These are phyloP conservation scores for Aspergillus asperescens DNA, from an alignment of 495 filamentous ascomycete species.

Conservation along the genomic window DNA sequence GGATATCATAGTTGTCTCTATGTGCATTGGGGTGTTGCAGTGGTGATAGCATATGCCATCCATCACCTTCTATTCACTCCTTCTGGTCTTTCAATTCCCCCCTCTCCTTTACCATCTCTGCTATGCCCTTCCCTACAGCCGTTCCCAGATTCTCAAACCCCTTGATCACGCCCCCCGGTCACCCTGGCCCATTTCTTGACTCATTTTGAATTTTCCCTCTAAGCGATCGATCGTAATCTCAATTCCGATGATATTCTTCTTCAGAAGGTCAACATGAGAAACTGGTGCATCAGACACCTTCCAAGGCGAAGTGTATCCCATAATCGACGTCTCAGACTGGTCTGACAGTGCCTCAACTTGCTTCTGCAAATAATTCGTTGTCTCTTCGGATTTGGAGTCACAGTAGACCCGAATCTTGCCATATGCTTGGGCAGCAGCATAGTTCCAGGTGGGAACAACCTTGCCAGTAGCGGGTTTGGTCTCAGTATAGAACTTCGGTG, in stretches of 20 bases:
- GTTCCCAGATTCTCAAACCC: constrained; percentile 44
- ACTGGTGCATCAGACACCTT: constrained; percentile 46
- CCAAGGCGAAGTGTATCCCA: constrained; percentile 46
- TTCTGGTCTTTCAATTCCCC: constrained; percentile 14
- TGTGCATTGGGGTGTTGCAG: too few relatives aligned
- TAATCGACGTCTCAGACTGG: constrained; percentile 42
- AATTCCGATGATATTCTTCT: constrained; percentile 52
- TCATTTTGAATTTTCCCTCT: constrained; percentile 55
- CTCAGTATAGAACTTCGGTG: constrained; percentile 55
- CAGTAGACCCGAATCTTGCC: constrained; percentile 45
- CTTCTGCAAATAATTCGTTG: constrained; percentile 31
- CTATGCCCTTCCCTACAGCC: constrained; percentile 36
- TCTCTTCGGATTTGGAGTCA: constrained; percentile 34
- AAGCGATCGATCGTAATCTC: constrained; percentile 46
- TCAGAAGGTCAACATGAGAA: constrained; percentile 42
- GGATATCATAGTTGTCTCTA: too few relatives aligned
- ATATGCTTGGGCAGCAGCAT: constrained; percentile 53
- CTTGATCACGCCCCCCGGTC: constrained; percentile 45
- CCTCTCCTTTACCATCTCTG: constrained; percentile 42
- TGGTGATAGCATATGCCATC: too few relatives aligned
- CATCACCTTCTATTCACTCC: not conserved
- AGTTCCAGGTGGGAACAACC: constrained; percentile 61
- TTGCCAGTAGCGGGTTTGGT: constrained; percentile 53
- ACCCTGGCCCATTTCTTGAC: constrained; percentile 45
- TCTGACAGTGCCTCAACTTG: constrained; percentile 46